Evolutionary conservation across 352 stramenopile genomes (phyloP), one percentile per base, ranked within the genome.

Genomic region (Phytophthora foliorum): DNA sequence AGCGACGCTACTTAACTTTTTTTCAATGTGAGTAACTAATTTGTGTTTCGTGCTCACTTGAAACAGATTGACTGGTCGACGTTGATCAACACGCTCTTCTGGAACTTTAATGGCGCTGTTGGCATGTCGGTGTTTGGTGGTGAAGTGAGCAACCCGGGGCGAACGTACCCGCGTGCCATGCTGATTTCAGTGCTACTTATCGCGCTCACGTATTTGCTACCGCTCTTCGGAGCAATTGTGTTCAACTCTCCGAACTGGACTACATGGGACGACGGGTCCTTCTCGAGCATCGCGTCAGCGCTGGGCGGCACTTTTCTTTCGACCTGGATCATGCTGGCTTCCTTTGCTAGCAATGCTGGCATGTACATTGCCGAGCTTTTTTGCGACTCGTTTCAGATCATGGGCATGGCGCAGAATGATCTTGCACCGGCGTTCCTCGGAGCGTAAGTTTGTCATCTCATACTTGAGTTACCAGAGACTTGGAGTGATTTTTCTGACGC

Each of bases 51-150:
- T 32, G 29, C 4, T 32, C n/a, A 31, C 27, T 31, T 31, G 29
- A 31, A 34, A 34, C 27, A 67, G 58, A 63, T 72, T 14, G 49
- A 72, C 42, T 72, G 64, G 90, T 78, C 88, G 14, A 77, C 82
- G 21, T 93, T 95, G 42, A 74, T 98, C 29, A 98, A 98, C 69
- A 98, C 97, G 60, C 77, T 98, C 21, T 98, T 98, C 75, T 99
- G 96, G 95, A 98, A 98, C 80, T 90, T 97, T 42, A 98, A 97
- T 68, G 94, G 89, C n/a, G 98, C 94, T 52, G 92, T 98, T 49
- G 77, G 68, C 41, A 93, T 92, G 22, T 95, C 89, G 10, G 86
- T 84, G 0, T 98, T 98, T 63, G 91, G 90, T 10, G 92, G 78
- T 24, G 94, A 99, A 69, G 88, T 98, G n/a, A 60, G 85, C 7